Evolutionary conservation across 371 early-diverging fungal genomes (phyloP), one percentile per base, ranked within the genome.

Genomic region (Fennellomyces sp.): DNA sequence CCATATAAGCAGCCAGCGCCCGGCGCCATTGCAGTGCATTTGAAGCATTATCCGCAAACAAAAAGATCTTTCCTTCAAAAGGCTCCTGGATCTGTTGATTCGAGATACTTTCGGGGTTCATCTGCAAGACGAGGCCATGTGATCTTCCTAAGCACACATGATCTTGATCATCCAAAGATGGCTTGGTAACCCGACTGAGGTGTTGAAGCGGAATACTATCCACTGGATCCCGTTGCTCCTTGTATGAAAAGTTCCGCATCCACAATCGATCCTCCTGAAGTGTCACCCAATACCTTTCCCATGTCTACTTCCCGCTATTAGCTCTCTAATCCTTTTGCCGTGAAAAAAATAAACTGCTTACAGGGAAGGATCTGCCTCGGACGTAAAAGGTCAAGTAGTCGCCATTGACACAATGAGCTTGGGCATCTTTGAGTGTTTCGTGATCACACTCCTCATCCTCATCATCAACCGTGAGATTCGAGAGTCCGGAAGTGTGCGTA

Each of bases 371-470:
- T 6, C 53, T 55, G 19, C 66, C 57, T 31, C 64, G 66, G 13
- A 75, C 67, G 55, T 75, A 75, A 41, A 75, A 62, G 13, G 72
- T 75, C 21, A 72, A 36, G 49, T 72, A 69, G 23, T 72, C 75
- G 1, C 75, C 72, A 4, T 52, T 39, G 54, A 39, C 26, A 29
- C 70, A 75, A 36, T 58, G 58, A 11, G 47, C 29, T 21, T 52
- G 49, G 3, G 67, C 52, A 21, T 49, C 23, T 1, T 41, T 11
- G 4, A 66, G 39, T 3, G 48, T 35, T 10, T 28, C 49, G 2
- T 38, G 38, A 50, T 56, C 52, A 26, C 42, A 36, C 12, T 48
- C 35, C 17, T 53, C 48, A 28, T 52, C 53, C 13, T 36, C 54
- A 25, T 63, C 56, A 23, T 41, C 45, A 0, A 27, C 56, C 13